Percentiles rank a stretch among this genome's conserved stretches.
These are phyloP conservation scores for Thelonectria discophora DNA, from an alignment of 2,329 filamentous ascomycete genomes.

Conservation along the genomic window DNA sequence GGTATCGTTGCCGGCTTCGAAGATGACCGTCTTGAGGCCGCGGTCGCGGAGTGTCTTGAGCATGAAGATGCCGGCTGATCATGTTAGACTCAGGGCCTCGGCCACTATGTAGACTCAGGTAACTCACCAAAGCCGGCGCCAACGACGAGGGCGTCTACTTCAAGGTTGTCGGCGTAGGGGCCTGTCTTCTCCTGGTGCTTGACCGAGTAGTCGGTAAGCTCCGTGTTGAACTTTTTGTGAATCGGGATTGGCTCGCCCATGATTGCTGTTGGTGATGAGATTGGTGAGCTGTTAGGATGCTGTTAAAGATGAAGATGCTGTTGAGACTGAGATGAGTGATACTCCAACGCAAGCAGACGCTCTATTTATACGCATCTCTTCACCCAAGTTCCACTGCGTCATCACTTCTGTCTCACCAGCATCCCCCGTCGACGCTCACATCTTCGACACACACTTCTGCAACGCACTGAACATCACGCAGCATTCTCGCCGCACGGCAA, in stretches of 20 bases:
- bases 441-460: background rate
- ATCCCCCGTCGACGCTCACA: background rate
- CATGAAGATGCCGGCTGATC: constrained; percentile 56
- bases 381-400: background rate
- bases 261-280: background rate
- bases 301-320: background rate
- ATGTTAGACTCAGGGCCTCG: background rate
- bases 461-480: background rate
- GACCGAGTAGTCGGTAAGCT: constrained; percentile 51
- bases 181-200: constrained; percentile 45
- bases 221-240: constrained; percentile 53
- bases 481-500: background rate
- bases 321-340: background rate
- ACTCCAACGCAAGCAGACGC: no score
- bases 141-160: constrained; percentile 56
- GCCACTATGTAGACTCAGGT: background rate
- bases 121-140: constrained; percentile 55
- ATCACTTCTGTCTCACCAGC: no score
- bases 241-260: constrained; percentile 37
- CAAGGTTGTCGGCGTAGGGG: constrained; percentile 53
- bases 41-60: constrained; percentile 61
- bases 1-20: constrained; percentile 60
- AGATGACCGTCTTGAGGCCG: constrained; percentile 58
- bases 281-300: background rate
- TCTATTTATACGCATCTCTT: background rate